Conservation (phyloP, 441 rosid species). For the Eruca vesicaria region DNA sequence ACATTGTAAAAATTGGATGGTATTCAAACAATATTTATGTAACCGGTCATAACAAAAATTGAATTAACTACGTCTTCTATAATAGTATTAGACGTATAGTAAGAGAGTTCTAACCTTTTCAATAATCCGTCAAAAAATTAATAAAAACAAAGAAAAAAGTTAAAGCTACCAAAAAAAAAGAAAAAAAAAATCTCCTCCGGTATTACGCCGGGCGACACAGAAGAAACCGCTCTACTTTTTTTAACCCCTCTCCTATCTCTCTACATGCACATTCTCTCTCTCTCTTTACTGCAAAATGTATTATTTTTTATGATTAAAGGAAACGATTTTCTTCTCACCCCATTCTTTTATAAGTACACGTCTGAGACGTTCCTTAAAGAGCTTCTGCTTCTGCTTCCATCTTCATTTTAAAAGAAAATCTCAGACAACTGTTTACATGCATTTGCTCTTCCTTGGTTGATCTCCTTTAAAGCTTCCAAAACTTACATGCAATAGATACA, state of each 20-base stretch:
- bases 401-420: background rate
- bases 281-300: conserved; percentile 25
- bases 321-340: background rate
- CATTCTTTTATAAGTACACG: conserved; percentile 34
- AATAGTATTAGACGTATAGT: background rate
- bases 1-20: background rate
- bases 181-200: conserved; percentile 44
- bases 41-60: background rate
- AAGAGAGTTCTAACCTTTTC: background rate
- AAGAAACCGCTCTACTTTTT: conserved; percentile 47
- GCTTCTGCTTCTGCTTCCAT: conserved; percentile 24
- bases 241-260: background rate
- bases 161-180: too few species aligned
- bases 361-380: conserved; percentile 20
- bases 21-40: background rate
- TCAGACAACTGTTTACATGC: conserved; percentile 32
- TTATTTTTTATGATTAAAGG: background rate
- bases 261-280: conserved; percentile 32
- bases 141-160: background rate
- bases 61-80: background rate
- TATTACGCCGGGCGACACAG: conserved; percentile 67
- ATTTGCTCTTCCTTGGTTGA: conserved; percentile 32
- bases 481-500: conserved; percentile 32
- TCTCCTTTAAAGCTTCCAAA: conserved; percentile 29
- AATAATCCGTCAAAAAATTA: background rate